Evolutionary conservation across 148 eudicot species (phyloP).

Genomic region (Rhododendron molle): DNA sequence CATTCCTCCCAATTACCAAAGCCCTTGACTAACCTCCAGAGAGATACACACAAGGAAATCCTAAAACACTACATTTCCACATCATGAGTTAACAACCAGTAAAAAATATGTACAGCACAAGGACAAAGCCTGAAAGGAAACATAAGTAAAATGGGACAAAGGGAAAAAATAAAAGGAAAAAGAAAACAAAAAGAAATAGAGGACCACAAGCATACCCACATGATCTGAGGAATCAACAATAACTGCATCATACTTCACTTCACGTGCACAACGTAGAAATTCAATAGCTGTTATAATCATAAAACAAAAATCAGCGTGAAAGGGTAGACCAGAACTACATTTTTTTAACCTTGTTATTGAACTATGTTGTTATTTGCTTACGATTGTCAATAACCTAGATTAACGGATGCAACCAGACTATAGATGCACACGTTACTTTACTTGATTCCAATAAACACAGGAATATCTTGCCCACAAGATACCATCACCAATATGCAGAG

Average conservation of each 20-base stretch:
- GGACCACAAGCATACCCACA: constrained; percentile 58
- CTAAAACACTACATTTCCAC: neutral
- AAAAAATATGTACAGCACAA: neutral
- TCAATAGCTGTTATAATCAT: constrained; percentile 49
- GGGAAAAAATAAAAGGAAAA: neutral
- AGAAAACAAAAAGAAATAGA: neutral
- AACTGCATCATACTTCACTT: constrained; percentile 87
- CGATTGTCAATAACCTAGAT: neutral
- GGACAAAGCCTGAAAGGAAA: neutral
- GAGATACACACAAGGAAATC: neutral
- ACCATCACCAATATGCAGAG: too few species aligned
- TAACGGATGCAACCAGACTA: neutral
- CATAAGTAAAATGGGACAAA: neutral
- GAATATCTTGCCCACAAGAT: too few species aligned
- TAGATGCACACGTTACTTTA: neutral
- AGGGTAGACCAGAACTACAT: neutral
- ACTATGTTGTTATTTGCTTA: neutral
- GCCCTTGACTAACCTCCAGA: neutral
- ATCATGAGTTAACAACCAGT: neutral
- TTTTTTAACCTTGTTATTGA: neutral
- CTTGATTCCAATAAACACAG: neutral
- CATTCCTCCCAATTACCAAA: neutral
- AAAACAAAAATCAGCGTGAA: constrained; percentile 7
- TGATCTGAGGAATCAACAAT: constrained; percentile 96
- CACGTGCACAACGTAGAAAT: constrained; percentile 47